Conservation (phyloP, 176 grass and related monocot genomes). For the Saccharum spontaneum region DNA sequence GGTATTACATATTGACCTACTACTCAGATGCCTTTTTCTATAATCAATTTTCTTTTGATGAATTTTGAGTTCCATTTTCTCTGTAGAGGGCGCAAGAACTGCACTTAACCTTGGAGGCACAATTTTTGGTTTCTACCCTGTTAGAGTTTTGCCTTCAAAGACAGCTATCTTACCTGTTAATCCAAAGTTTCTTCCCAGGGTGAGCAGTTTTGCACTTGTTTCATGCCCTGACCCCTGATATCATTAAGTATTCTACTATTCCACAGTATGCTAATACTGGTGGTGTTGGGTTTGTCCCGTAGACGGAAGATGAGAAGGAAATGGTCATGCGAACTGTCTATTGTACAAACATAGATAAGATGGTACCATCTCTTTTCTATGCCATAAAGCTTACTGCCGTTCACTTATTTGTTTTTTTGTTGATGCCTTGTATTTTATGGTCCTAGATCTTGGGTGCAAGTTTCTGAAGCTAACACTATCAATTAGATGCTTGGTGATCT, state of each 20-base stretch:
- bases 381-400: not conserved
- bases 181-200: slow-evolving; percentile 93
- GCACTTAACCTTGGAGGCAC: slow-evolving; percentile 84
- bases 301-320: slow-evolving; percentile 92
- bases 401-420: not conserved
- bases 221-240: not conserved
- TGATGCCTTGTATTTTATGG: slow-evolving; percentile 8
- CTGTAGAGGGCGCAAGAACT: slow-evolving; percentile 64
- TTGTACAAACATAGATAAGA: slow-evolving; percentile 99
- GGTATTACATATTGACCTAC: slow-evolving; percentile 44
- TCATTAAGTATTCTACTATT: not conserved
- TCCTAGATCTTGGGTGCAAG: slow-evolving; percentile 7
- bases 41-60: slow-evolving; percentile 16
- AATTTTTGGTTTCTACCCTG: slow-evolving; percentile 85
- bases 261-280: slow-evolving; percentile 25
- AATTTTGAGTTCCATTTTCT: slow-evolving; percentile 3
- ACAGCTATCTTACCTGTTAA: slow-evolving; percentile 98
- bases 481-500: slow-evolving; percentile 23
- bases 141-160: slow-evolving; percentile 97
- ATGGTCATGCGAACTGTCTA: slow-evolving; percentile 95
- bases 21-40: not conserved
- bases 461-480: not conserved
- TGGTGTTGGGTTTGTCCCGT: slow-evolving; percentile 24
- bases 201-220: slow-evolving; percentile 30
- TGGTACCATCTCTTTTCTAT: slow-evolving; percentile 44